Conservation (phyloP, 495 filamentous ascomycete species). For the Xylaria sp. region DNA sequence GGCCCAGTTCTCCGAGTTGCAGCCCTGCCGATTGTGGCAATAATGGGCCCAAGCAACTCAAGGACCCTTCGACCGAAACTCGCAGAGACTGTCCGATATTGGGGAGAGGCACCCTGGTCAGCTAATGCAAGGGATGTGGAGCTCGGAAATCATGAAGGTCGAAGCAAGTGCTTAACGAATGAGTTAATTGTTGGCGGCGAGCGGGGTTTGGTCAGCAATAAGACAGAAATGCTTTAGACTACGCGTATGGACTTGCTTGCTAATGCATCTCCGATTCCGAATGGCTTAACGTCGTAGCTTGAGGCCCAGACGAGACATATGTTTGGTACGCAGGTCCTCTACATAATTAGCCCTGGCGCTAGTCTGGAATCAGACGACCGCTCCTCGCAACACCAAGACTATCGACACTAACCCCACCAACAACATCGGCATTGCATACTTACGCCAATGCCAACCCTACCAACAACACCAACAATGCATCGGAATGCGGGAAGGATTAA, state of each 20-base stretch:
- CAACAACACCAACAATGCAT: neutral
- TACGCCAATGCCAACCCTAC: neutral
- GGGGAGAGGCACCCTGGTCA: neutral
- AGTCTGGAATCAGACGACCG: conserved; percentile 2
- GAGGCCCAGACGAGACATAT: neutral
- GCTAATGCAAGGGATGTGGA: conserved; percentile 4
- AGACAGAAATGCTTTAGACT: neutral
- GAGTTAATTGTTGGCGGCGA: conserved; percentile 8
- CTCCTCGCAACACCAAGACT: conserved; percentile 1
- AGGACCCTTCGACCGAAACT: neutral
- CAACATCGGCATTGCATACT: conserved; percentile 1
- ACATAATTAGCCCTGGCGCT: conserved; percentile 10
- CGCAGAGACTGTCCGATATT: neutral
- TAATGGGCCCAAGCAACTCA: too few relatives aligned
- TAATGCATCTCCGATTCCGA: neutral
- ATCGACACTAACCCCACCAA: conserved; percentile 4
- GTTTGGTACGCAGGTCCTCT: neutral
- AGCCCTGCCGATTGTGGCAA: neutral
- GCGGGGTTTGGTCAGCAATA: conserved; percentile 6
- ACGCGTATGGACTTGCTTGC: neutral
- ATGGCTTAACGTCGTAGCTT: neutral
- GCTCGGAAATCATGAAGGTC: neutral
- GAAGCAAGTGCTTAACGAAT: neutral
- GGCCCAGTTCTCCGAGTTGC: too few relatives aligned
- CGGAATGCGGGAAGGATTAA: conserved; percentile 3